phyloP scores from a whole-genome alignment of 2,329 filamentous ascomycete genomes.

The Claviceps sp. region DNA sequence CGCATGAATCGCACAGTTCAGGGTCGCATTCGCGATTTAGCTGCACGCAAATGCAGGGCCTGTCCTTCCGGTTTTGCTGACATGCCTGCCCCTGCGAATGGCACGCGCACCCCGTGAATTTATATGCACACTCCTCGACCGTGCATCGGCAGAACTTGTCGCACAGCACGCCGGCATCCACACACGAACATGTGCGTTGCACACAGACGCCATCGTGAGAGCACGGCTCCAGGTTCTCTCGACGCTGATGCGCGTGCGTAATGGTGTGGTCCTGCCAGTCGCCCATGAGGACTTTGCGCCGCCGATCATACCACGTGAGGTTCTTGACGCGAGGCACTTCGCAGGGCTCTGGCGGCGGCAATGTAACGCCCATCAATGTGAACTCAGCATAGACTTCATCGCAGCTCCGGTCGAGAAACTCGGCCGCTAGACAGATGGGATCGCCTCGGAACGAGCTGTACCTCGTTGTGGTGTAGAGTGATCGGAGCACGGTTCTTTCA shows the following conservation, averaged over 20 bases:
- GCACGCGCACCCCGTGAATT: slow-evolving; percentile 56
- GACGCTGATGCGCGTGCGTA: slow-evolving; percentile 40
- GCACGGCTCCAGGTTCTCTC: slow-evolving; percentile 50
- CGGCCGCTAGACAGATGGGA: slow-evolving; percentile 35
- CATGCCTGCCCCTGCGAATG: slow-evolving; percentile 46
- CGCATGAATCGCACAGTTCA: slow-evolving; percentile 58
- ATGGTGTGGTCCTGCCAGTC: slow-evolving; percentile 43
- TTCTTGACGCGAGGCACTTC: slow-evolving; percentile 28
- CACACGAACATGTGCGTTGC: slow-evolving; percentile 47
- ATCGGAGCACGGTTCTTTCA: slow-evolving; percentile 34
- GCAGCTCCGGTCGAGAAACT: slow-evolving; percentile 37
- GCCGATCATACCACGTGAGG: slow-evolving; percentile 42
- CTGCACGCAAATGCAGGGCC: slow-evolving; percentile 55
- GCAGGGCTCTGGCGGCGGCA: slow-evolving; percentile 12
- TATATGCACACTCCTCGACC: slow-evolving; percentile 43
- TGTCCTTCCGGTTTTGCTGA: slow-evolving; percentile 38
- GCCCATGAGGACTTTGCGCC: slow-evolving; percentile 37
- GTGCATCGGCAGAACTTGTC: slow-evolving; percentile 59
- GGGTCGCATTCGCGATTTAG: slow-evolving; percentile 72
- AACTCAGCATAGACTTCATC: slow-evolving; percentile 32
- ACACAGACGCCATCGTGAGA: slow-evolving; percentile 56
- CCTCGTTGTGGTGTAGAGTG: slow-evolving; percentile 29
- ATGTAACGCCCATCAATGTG: slow-evolving; percentile 11
- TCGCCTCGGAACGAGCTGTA: slow-evolving; percentile 26
- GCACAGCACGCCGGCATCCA: slow-evolving; percentile 47